Base-by-base conservation (phyloP, 2,329 filamentous ascomycete genomes). In the Leptographium wingfieldii region DNA sequence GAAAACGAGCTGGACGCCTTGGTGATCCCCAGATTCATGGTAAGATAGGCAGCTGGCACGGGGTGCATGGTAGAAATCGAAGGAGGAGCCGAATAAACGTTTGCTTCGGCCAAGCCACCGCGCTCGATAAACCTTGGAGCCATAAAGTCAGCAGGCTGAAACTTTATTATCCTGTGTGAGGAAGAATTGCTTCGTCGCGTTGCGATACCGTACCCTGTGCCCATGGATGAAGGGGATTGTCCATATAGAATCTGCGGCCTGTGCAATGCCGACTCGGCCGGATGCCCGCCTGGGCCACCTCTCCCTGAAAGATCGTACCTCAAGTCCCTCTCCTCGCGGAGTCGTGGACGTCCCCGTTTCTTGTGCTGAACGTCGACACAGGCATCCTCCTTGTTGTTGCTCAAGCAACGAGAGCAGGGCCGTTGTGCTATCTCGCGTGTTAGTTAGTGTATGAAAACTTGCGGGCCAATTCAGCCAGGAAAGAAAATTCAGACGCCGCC, bases 321-420 rank as follows among this genome's bases (percentile, higher is more conserved):
- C 56, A 78, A 68, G 64, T 86, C 82, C 66, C 81, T 76, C 62
- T 89, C 86, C 68, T 92, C 88, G 66, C 88, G 82, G 65, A 94
- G 75, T 64, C 89, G 80, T 62, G 89, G 89, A 56, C 89, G 80
- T 51, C 89, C 89, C 66, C 89, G 78, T 71, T 92, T 94, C 72
- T 92, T 94, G 72, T 94, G 89, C 68, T 90, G 86, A 40, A 94
- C 88, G 71, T 94, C 89, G 66, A 90, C 78, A 69, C 89, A 94
- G 9, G 85, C 80, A 61, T 91, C 87, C 76, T 92, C 79, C 67
- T 92, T 94, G 62, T 87, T 87, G 68, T 89, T 90, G 67, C 83
- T 83, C 40, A 87, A 75, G 69, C 89, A 94, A 69, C 89, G 81
- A 33, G 86, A 85, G 69, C 89, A 94, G 33, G 89, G 89, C 60